Evolutionary conservation across 2,329 filamentous ascomycete species (phyloP).

Genomic region (Cladophialophora carrionii): DNA sequence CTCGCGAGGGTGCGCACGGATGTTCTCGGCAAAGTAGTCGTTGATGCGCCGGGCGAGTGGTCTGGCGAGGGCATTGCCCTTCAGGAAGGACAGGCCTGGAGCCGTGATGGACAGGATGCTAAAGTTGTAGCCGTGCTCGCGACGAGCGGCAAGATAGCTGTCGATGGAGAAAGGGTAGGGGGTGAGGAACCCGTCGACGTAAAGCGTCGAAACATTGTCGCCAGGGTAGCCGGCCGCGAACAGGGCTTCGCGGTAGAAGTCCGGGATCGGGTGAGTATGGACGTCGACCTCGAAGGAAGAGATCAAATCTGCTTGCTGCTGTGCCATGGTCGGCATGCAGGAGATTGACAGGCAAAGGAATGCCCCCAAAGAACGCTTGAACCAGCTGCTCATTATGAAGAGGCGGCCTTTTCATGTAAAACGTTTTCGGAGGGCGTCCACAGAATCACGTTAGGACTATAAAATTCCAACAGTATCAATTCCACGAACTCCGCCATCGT

Average conservation of each 20-base stretch:
- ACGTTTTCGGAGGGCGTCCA: not conserved
- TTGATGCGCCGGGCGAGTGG: not conserved
- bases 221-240: conserved; percentile 11
- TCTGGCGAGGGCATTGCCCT: conserved; percentile 9
- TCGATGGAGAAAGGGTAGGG: conserved; percentile 15
- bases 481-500: not conserved
- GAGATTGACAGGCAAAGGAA: not conserved
- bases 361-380: not conserved
- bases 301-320: not conserved
- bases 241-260: conserved; percentile 13
- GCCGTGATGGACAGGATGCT: conserved; percentile 41
- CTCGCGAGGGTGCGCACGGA: not conserved
- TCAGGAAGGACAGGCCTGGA: conserved; percentile 33
- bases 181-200: conserved; percentile 16
- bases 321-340: not conserved
- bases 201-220: conserved; percentile 1
- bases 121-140: conserved; percentile 11
- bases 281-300: conserved; percentile 11
- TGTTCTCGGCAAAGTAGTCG: not conserved
- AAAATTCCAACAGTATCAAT: not conserved
- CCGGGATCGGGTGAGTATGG: conserved; percentile 16
- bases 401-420: not conserved
- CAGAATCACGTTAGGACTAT: not conserved
- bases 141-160: not conserved
- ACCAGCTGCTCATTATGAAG: not conserved